These are phyloP conservation scores for Lasiodiplodia hormozganensis DNA, from an alignment of 2,329 filamentous ascomycete genomes.

Conservation along the genomic window DNA sequence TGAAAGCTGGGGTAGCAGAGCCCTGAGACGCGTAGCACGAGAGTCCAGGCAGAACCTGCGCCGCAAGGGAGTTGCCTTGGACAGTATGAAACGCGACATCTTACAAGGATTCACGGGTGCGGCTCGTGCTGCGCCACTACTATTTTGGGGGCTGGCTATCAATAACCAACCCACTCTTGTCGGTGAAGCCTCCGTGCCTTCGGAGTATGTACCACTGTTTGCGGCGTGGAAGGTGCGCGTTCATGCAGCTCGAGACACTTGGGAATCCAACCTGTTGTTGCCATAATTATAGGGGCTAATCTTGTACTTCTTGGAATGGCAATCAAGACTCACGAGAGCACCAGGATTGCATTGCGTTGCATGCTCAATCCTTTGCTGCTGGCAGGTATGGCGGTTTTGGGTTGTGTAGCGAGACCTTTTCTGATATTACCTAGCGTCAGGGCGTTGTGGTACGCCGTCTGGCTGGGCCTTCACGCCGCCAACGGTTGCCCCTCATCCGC, in stretches of 20 bases:
- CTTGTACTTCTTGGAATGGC: no score
- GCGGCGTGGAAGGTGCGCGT: no score
- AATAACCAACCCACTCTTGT: neutral
- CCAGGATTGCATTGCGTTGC: no score
- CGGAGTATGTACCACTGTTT: neutral
- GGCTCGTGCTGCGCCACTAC: neutral
- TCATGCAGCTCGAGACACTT: no score
- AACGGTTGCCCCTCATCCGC: constrained; percentile 72
- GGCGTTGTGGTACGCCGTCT: constrained; percentile 46
- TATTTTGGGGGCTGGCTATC: neutral
- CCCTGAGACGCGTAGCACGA: neutral
- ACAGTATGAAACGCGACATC: neutral
- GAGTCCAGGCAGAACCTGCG: neutral
- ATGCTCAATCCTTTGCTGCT: no score
- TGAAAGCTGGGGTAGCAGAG: neutral
- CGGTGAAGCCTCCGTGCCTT: neutral
- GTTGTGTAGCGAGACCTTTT: no score
- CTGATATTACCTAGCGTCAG: no score
- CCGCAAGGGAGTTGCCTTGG: neutral
- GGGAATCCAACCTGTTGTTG: no score
- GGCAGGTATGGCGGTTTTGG: no score
- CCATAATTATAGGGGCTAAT: no score
- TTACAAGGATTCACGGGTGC: neutral
- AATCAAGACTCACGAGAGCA: no score
- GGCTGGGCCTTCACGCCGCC: constrained; percentile 64